These are phyloP conservation scores for Lipomyces mesembrius DNA, from an alignment of 805 yeast genomes.

Conservation along the genomic window DNA sequence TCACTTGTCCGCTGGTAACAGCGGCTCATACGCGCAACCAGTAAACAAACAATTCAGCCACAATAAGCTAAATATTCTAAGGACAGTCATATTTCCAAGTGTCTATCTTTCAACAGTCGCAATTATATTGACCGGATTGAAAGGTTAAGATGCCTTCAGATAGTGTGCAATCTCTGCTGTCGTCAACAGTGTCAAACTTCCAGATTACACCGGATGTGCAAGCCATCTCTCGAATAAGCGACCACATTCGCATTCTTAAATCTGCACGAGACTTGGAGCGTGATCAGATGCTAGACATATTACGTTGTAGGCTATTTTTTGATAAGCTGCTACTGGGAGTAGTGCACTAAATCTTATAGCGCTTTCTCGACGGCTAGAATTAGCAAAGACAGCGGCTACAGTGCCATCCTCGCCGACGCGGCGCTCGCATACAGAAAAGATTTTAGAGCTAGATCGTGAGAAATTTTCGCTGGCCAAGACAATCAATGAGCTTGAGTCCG, in stretches of 20 bases:
- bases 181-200: constrained; percentile 30
- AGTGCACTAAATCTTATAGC: constrained; percentile 14
- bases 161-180: constrained; percentile 11
- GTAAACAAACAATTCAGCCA: not conserved
- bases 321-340: not conserved
- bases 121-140: not conserved
- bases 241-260: constrained; percentile 33
- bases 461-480: constrained; percentile 38
- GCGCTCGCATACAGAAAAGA: constrained; percentile 26
- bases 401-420: constrained; percentile 20
- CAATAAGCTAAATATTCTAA: too few species aligned
- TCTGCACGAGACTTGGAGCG: constrained; percentile 35
- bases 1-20: not conserved
- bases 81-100: not conserved
- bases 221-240: constrained; percentile 30
- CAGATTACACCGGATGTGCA: constrained; percentile 35
- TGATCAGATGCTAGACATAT: constrained; percentile 31
- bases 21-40: not conserved
- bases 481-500: constrained; percentile 38
- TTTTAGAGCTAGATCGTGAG: constrained; percentile 33
- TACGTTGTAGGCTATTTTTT: constrained; percentile 23
- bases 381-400: constrained; percentile 29
- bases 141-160: constrained; percentile 4
- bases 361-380: constrained; percentile 30
- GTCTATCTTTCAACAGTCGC: not conserved